Evolutionary conservation across 2,329 filamentous ascomycete genomes (phyloP), one percentile per base, ranked within the genome.

Genomic region (Parastagonospora avenae): DNA sequence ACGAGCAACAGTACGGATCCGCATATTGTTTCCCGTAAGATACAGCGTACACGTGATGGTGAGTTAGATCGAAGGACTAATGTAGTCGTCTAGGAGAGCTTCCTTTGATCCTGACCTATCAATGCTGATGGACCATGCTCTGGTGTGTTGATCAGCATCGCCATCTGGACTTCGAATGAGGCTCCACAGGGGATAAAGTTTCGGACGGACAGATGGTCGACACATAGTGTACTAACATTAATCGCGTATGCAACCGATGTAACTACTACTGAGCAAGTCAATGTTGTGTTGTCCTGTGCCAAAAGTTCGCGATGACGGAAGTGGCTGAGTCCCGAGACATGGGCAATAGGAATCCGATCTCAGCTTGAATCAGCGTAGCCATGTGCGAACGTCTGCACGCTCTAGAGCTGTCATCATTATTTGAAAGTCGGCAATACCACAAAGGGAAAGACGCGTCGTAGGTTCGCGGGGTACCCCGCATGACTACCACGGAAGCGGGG

Each of bases 381-480:
- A 24, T 24, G 19, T 24, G 5, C 19, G 19, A 24, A 24, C 19
- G 19, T 24, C 19, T 24, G 19, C 3, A 24, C 19, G 5, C 3
- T 5, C 19, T 24, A 24, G 19, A 24, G 19, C 19, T 24, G 37
- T 37, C 15, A 43, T 52, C 39, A 35, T 43, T 4, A 48, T 43
- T 44, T 47, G 24, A 32, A 28, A 35, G 30, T 33, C 15, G 55
- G 55, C 43, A 37, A 40, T 54, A 53, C 52, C 38, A 27, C 6
- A 52, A 50, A 3, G n/a, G 44, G 57, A 32, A 60, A 59, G 46
- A 29, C 55, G 52, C 27, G n/a, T 2, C 27, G n/a, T 2, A 42
- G 12, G 49, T 54, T 50, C 57, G 62, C 58, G 60, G 62, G 60
- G 62, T 57, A 62, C 60, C 60, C 62, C 62, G 62, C 62, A 60